Base-by-base conservation (phyloP, 176 grass and related monocot species). In the Hordeum marinum region DNA sequence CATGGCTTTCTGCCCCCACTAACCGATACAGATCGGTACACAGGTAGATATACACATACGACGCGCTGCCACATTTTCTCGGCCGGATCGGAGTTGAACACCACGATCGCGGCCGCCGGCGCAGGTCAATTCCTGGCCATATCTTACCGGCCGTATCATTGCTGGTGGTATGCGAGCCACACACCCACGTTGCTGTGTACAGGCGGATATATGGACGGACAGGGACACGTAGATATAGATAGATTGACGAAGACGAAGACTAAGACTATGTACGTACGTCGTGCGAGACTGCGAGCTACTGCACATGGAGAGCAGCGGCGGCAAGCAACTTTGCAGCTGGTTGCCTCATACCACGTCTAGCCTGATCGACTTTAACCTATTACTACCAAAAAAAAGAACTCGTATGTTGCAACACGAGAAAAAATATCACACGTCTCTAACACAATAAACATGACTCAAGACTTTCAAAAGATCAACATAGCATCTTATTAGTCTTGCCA, bases 1-100 rank as follows among this genome's bases (percentile, higher is more conserved):
- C 37, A 83, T 17, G 37, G 78, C 85, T 90, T 97, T 94, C 86
- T 87, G 85, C 90, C 85, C 76, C 90, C 90, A 94, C 90, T 94
- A 90, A 76, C 36, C 80, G 45, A 75, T 83, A 90, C 84, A 82
- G 79, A 81, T 77, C 32, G 12, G 14, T 23, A 72, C 75, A 88
- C 73, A 31, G 50, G 66, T 41, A 26, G 59, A 36, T 14, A 52
- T 23, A 75, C 20, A n/a, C 72, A 25, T 37, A 48, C 57, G 57
- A 52, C 58, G 20, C 72, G 41, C 71, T 52, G 61, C 29, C 72
- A 67, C 43, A 64, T 65, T 63, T 64, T 63, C 27, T 57, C 54
- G 18, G 54, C 54, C 54, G 7, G 40, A 32, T 43, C 58, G 7
- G 40, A 66, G 72, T 26, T 52, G 82, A 84, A 18, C 69, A 54